Percentiles rank a stretch among this genome's conserved stretches.
phyloP scores from a whole-genome alignment of 257 asterid genomes.

The Phtheirospermum japonicum region DNA sequence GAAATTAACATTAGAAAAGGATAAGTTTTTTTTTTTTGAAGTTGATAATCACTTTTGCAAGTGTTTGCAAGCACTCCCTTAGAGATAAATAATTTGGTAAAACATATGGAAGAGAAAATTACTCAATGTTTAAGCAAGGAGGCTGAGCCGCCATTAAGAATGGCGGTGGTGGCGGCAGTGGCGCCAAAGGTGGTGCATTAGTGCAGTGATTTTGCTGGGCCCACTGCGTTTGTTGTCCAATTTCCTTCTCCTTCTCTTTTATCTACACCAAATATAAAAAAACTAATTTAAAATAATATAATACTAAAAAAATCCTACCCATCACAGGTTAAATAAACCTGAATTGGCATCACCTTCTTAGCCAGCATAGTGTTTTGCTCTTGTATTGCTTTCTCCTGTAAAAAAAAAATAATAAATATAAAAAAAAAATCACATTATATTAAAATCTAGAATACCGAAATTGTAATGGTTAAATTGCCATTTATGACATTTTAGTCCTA shows the following conservation, averaged over 20 bases:
- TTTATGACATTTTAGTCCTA: no score
- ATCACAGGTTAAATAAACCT: neutral
- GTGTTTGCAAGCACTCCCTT: no score
- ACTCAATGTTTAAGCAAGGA: constrained; percentile 64
- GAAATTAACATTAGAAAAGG: no score
- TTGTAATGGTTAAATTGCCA: no score
- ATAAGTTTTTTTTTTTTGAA: no score
- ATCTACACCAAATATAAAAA: constrained; percentile 36
- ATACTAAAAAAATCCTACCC: neutral
- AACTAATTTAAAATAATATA: neutral
- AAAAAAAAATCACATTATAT: neutral
- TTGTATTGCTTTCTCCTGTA: constrained; percentile 70
- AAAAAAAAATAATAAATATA: neutral
- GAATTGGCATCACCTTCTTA: constrained; percentile 46
- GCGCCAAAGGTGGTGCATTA: constrained; percentile 28
- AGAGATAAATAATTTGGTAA: no score
- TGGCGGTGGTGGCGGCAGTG: constrained; percentile 35
- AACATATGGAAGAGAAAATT: no score
- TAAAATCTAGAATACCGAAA: no score
- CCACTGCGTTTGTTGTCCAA: constrained; percentile 51
- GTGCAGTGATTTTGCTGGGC: constrained; percentile 46
- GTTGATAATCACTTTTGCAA: no score
- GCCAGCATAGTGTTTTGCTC: constrained; percentile 73
- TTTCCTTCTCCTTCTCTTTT: constrained; percentile 67
- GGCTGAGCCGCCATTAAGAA: constrained; percentile 43